Evolutionary conservation across 352 stramenopile species (phyloP).

Genomic region (Hyaloperonospora brassicae): DNA sequence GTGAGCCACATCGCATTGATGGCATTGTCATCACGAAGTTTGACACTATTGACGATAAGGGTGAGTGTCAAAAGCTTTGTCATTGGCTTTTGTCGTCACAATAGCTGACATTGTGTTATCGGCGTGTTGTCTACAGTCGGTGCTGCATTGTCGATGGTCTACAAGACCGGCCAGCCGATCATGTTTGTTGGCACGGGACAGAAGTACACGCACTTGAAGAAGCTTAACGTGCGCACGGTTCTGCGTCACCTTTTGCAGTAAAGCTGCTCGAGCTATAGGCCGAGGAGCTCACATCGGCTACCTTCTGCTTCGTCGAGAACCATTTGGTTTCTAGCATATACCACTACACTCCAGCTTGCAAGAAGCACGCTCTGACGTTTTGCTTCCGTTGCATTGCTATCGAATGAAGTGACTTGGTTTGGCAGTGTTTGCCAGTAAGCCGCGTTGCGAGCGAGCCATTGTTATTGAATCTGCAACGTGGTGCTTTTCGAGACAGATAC

Average conservation of each 20-base stretch:
- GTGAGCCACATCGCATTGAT: slow-evolving; percentile 90
- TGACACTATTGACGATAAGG: slow-evolving; percentile 99
- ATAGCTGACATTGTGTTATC: slow-evolving; percentile 4
- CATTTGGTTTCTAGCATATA: too few relatives aligned
- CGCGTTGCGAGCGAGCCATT: too few relatives aligned
- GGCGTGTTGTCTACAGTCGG: slow-evolving; percentile 71
- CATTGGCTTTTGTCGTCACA: not conserved
- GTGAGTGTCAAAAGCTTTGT: slow-evolving; percentile 22
- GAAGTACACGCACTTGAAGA: slow-evolving; percentile 99
- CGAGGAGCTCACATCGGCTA: too few relatives aligned
- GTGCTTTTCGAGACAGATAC: too few relatives aligned
- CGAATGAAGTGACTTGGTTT: too few relatives aligned
- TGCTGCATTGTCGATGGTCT: slow-evolving; percentile 98
- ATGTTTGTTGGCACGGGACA: slow-evolving; percentile 98
- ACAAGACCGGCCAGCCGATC: slow-evolving; percentile 97
- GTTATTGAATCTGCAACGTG: too few relatives aligned
- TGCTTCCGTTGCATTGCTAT: too few relatives aligned
- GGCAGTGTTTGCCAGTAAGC: too few relatives aligned
- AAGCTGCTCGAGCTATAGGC: slow-evolving; percentile 2
- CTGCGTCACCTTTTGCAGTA: slow-evolving; percentile 92
- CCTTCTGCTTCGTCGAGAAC: too few relatives aligned
- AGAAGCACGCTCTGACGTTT: too few relatives aligned
- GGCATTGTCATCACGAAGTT: slow-evolving; percentile 99
- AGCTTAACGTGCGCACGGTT: slow-evolving; percentile 94
- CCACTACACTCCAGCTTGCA: too few relatives aligned